Percentiles rank a stretch among this genome's conserved stretches.
These are phyloP conservation scores for Eutypa lata DNA, from an alignment of 2,329 filamentous ascomycete species.

Conservation along the genomic window DNA sequence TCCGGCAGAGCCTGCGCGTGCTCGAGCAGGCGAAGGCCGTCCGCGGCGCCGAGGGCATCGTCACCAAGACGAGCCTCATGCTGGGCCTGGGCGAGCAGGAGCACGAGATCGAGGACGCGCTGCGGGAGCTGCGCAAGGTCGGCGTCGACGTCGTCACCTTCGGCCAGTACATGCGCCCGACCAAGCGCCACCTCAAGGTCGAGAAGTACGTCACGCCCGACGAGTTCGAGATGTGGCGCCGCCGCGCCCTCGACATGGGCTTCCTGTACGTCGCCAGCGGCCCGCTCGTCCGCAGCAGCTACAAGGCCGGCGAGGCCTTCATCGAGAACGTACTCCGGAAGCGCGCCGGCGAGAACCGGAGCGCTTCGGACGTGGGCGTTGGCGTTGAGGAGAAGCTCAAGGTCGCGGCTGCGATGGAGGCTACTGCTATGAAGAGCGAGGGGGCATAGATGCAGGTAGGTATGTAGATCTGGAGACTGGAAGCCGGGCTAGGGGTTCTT, in stretches of 20 bases:
- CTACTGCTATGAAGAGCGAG: slow-evolving; percentile 1
- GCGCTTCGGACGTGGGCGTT: not conserved
- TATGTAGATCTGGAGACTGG: not conserved
- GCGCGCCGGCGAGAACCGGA: slow-evolving; percentile 50
- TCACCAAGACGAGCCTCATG: slow-evolving; percentile 99
- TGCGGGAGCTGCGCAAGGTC: slow-evolving; percentile 74
- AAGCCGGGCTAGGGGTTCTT: too few relatives aligned
- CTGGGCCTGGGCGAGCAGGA: slow-evolving; percentile 91
- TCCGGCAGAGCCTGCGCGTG: slow-evolving; percentile 79
- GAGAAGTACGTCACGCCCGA: slow-evolving; percentile 92
- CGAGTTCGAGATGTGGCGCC: slow-evolving; percentile 86
- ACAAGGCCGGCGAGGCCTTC: slow-evolving; percentile 97
- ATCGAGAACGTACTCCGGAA: slow-evolving; percentile 98
- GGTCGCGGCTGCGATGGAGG: slow-evolving; percentile 6
- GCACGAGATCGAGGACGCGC: slow-evolving; percentile 74
- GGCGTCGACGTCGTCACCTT: slow-evolving; percentile 95
- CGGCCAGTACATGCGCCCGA: slow-evolving; percentile 99
- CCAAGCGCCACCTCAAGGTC: slow-evolving; percentile 95
- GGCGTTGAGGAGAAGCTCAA: not conserved
- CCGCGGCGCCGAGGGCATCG: slow-evolving; percentile 64
- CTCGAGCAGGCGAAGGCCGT: slow-evolving; percentile 78
- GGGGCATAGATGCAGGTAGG: not conserved
- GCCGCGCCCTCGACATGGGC: slow-evolving; percentile 87
- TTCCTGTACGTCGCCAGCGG: slow-evolving; percentile 96
- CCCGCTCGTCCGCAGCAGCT: slow-evolving; percentile 87